Conservation (phyloP, 805 yeast species). For the Teunomyces tritomae region DNA sequence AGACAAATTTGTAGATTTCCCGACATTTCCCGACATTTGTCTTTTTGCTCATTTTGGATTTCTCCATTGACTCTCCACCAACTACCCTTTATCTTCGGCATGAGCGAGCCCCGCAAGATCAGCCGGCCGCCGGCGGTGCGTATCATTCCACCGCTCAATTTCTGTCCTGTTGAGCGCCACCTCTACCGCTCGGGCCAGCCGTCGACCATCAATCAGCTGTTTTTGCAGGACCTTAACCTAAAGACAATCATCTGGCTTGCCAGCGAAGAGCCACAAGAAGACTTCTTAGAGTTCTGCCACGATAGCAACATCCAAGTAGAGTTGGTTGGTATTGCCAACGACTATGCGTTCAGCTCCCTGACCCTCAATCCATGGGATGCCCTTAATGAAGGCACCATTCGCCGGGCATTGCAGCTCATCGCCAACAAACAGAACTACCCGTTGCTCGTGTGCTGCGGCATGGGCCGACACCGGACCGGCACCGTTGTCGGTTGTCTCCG, state of each 20-base stretch:
- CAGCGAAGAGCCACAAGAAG: conserved; percentile 92
- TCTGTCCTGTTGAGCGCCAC: conserved; percentile 89
- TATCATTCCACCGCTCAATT: conserved; percentile 91
- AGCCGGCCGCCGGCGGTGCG: conserved; percentile 57
- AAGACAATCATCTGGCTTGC: conserved; percentile 91
- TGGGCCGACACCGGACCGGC: conserved; percentile 98
- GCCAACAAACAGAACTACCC: conserved; percentile 77
- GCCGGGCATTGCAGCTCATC: conserved; percentile 73
- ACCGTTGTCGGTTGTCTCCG: conserved; percentile 93
- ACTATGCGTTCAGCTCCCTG: conserved; percentile 46
- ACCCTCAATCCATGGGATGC: conserved; percentile 90
- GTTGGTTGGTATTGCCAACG: conserved; percentile 79
- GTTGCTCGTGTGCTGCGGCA: conserved; percentile 88
- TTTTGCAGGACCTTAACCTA: conserved; percentile 68
- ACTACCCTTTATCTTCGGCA: background rate
- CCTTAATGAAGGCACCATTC: conserved; percentile 75
- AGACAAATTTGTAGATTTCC: too few species aligned
- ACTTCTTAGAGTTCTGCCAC: conserved; percentile 77
- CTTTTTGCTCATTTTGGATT: too few species aligned
- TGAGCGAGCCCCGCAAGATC: conserved; percentile 15
- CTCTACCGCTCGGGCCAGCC: conserved; percentile 94
- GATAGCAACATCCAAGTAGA: conserved; percentile 69
- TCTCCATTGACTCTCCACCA: background rate
- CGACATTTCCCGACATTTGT: background rate
- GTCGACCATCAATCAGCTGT: conserved; percentile 86